These are phyloP conservation scores for Aspergillus sparsus DNA, from an alignment of 495 filamentous ascomycete species.

Conservation along the genomic window DNA sequence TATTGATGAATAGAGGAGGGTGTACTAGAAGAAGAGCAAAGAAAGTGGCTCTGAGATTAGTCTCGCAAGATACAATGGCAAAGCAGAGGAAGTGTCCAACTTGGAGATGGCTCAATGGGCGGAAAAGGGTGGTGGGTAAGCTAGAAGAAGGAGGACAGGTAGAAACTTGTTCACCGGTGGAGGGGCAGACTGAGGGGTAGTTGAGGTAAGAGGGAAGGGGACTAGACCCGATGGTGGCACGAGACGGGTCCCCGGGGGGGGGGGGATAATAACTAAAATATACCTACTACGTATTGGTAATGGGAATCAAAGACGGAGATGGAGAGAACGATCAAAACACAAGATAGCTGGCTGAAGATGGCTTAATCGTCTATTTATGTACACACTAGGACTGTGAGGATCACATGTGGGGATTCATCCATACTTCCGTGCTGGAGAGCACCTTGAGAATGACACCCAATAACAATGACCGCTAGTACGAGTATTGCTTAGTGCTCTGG, in stretches of 20 bases:
- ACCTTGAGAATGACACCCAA: background rate
- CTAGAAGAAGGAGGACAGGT: slow-evolving; percentile 23
- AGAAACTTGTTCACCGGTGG: slow-evolving; percentile 20
- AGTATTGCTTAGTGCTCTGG: too few species aligned
- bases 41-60: background rate
- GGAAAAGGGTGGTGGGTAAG: slow-evolving; percentile 20
- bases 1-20: background rate
- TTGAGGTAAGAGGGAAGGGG: background rate
- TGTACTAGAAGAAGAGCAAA: background rate
- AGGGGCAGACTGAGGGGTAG: slow-evolving; percentile 25
- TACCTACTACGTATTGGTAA: background rate
- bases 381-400: slow-evolving; percentile 5
- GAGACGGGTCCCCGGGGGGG: background rate
- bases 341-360: background rate
- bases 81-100: background rate
- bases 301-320: background rate
- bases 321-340: background rate
- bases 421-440: background rate
- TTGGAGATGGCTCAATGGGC: slow-evolving; percentile 10
- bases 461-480: too few species aligned
- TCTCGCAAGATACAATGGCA: background rate
- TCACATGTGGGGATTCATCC: slow-evolving; percentile 24
- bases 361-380: background rate
- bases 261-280: too few species aligned
- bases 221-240: background rate